These are phyloP conservation scores for Verticillium klebahnii DNA, from an alignment of 2,329 filamentous ascomycete genomes.

Conservation along the genomic window DNA sequence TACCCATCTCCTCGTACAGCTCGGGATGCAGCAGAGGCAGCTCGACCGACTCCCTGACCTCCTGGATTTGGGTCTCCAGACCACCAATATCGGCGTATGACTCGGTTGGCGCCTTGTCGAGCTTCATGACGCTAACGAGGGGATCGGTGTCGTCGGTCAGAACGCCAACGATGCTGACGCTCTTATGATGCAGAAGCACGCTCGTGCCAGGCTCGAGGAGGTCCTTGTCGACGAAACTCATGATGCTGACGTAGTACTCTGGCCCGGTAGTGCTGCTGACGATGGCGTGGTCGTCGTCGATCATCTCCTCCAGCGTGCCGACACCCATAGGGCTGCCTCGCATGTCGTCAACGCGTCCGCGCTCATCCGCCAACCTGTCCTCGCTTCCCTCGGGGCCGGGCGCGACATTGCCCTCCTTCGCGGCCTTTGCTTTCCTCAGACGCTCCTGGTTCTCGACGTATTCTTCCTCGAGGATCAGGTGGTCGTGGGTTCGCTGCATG, in stretches of 20 bases:
- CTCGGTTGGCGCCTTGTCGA: conserved; percentile 97
- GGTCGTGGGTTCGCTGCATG: conserved; percentile 98
- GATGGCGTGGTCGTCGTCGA: conserved; percentile 98
- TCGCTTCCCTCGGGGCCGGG: conserved; percentile 66
- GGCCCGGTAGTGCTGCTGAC: conserved; percentile 96
- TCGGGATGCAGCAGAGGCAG: conserved; percentile 92
- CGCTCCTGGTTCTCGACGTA: conserved; percentile 99
- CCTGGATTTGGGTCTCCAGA: conserved; percentile 90
- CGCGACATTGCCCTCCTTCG: conserved; percentile 62
- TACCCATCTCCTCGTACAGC: conserved; percentile 99
- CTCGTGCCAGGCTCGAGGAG: conserved; percentile 93
- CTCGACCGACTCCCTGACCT: conserved; percentile 96
- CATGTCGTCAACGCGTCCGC: conserved; percentile 95
- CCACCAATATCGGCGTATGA: conserved; percentile 99
- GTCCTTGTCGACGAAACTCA: conserved; percentile 99
- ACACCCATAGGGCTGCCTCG: conserved; percentile 98
- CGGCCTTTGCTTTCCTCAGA: conserved; percentile 84
- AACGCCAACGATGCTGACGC: conserved; percentile 94
- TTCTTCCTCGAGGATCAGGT: conserved; percentile 93
- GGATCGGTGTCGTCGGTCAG: conserved; percentile 95
- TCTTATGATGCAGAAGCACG: conserved; percentile 95
- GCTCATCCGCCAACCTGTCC: conserved; percentile 91
- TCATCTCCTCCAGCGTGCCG: conserved; percentile 95
- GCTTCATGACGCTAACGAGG: conserved; percentile 96
- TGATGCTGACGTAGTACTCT: conserved; percentile 99